Percentiles rank a stretch among this genome's conserved stretches.
Evolutionary conservation across 169 alveolate species (phyloP).

Genomic region (Hepatocystis sp.): DNA sequence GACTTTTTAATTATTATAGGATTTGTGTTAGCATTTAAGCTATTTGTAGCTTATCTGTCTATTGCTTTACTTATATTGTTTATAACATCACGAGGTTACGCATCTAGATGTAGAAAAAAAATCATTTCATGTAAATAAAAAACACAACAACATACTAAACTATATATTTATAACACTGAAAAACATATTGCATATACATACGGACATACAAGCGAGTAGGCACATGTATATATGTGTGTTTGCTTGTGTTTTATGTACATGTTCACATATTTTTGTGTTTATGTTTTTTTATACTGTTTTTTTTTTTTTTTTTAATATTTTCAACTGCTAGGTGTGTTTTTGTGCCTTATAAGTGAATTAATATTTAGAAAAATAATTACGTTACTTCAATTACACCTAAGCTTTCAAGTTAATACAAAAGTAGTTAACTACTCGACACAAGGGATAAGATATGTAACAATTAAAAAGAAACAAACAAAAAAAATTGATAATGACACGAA

Average conservation of each 20-base stretch:
- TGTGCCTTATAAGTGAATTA: slow-evolving; percentile 40
- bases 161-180: too few relatives aligned
- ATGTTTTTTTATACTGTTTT: background rate
- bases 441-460: slow-evolving; percentile 74
- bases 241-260: background rate
- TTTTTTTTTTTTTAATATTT: background rate
- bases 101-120: slow-evolving; percentile 42
- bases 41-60: slow-evolving; percentile 28
- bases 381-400: slow-evolving; percentile 14
- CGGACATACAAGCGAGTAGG: too few relatives aligned
- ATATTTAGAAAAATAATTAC: slow-evolving; percentile 32
- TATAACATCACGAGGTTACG: slow-evolving; percentile 57
- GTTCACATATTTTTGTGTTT: slow-evolving; percentile 1
- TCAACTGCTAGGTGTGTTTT: slow-evolving; percentile 53
- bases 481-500: too few relatives aligned
- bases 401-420: slow-evolving; percentile 6
- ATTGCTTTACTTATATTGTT: slow-evolving; percentile 19
- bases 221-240: background rate
- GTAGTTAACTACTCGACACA: slow-evolving; percentile 29
- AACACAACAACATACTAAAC: background rate
- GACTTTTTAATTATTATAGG: too few relatives aligned
- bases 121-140: slow-evolving; percentile 53
- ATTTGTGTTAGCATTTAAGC: slow-evolving; percentile 52
- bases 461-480: slow-evolving; percentile 11
- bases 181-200: too few relatives aligned